phyloP scores from a whole-genome alignment of 202 grass and related monocot genomes.

The Brachypodium distachyon region DNA sequence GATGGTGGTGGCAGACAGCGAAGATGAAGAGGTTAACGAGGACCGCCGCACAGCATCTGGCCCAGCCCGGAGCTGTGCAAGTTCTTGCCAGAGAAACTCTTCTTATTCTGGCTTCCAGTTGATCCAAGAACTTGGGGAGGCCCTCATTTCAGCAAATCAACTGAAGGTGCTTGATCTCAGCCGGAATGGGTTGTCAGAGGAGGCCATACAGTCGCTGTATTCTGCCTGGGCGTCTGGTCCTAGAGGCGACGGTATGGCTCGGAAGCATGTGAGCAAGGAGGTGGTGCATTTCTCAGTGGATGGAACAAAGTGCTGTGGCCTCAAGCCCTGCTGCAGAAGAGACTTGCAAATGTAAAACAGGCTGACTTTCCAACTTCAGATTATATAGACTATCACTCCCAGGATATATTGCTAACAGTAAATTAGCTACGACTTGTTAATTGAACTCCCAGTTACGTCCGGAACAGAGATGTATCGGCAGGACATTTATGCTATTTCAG shows the following conservation, averaged over 20 bases:
- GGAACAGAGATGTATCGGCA: neutral
- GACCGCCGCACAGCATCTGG: slow-evolving; percentile 17
- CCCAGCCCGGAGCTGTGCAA: slow-evolving; percentile 45
- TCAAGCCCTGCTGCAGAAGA: slow-evolving; percentile 81
- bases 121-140: slow-evolving; percentile 52
- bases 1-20: slow-evolving; percentile 80
- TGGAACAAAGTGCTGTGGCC: slow-evolving; percentile 48
- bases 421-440: slow-evolving; percentile 1
- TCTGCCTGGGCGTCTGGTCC: slow-evolving; percentile 54
- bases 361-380: neutral
- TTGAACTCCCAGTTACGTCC: neutral
- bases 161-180: slow-evolving; percentile 83
- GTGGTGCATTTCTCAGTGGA: slow-evolving; percentile 71
- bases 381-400: neutral
- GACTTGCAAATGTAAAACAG: slow-evolving; percentile 32
- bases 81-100: slow-evolving; percentile 36
- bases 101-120: slow-evolving; percentile 17
- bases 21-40: slow-evolving; percentile 56
- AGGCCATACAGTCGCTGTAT: slow-evolving; percentile 49
- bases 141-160: slow-evolving; percentile 39
- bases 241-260: slow-evolving; percentile 30
- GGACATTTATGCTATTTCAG: neutral
- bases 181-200: slow-evolving; percentile 46
- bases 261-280: slow-evolving; percentile 55
- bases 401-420: neutral